Conservation (phyloP, 768 basidiomycete genomes). For the Leccinum sublutescens region DNA sequence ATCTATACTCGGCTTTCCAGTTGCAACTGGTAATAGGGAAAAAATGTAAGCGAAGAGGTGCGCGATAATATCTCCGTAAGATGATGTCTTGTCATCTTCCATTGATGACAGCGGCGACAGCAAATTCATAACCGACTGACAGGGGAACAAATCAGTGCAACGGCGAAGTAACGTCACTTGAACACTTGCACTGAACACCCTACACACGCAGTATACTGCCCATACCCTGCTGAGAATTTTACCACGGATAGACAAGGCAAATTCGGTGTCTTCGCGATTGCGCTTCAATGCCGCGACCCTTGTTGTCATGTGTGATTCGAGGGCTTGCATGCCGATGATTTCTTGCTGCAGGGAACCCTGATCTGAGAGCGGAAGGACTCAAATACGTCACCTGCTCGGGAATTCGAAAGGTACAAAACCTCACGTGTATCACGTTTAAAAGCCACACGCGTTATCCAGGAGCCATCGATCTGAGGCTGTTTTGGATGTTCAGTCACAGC, state of each 20-base stretch:
- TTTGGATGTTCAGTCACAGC: slow-evolving; percentile 10
- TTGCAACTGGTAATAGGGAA: slow-evolving; percentile 36
- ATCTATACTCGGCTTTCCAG: slow-evolving; percentile 32
- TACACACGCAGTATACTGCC: slow-evolving; percentile 64
- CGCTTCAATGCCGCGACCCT: slow-evolving; percentile 52
- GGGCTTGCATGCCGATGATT: slow-evolving; percentile 59
- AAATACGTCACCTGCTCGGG: background rate
- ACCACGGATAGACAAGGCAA: slow-evolving; percentile 55
- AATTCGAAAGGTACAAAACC: slow-evolving; percentile 12
- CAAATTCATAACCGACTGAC: slow-evolving; percentile 34
- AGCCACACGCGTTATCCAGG: slow-evolving; percentile 31
- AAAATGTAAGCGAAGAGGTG: slow-evolving; percentile 40
- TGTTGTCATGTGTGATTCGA: slow-evolving; percentile 65
- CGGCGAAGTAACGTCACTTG: slow-evolving; percentile 5
- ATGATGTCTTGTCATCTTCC: slow-evolving; percentile 39
- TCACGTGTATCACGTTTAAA: slow-evolving; percentile 34
- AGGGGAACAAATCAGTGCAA: slow-evolving; percentile 17
- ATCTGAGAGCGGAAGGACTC: slow-evolving; percentile 26
- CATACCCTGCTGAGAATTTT: slow-evolving; percentile 51
- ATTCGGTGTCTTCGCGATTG: slow-evolving; percentile 48
- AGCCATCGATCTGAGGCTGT: slow-evolving; percentile 25
- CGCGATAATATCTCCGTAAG: slow-evolving; percentile 44
- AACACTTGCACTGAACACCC: slow-evolving; percentile 57
- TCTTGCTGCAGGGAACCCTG: slow-evolving; percentile 48
- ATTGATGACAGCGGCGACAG: slow-evolving; percentile 30